Evolutionary conservation across 2,329 filamentous ascomycete species (phyloP).

Genomic region (Alternaria sp.): DNA sequence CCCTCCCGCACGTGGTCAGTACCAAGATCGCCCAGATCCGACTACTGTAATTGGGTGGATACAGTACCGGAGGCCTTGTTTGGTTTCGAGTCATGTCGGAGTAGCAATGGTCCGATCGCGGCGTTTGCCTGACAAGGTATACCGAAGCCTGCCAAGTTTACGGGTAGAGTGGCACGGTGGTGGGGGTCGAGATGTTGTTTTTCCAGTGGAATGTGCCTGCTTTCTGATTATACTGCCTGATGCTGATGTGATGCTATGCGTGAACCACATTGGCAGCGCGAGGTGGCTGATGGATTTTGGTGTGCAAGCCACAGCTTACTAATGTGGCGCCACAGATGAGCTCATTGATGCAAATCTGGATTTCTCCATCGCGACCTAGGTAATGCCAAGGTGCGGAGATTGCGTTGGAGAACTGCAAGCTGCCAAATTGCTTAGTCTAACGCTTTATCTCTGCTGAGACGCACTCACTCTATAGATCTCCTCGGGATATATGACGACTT

Average conservation of each 20-base stretch:
- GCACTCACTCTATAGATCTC: no score
- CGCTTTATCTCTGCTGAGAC: no score
- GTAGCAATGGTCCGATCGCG: not conserved
- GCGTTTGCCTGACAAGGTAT: not conserved
- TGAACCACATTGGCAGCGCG: not conserved
- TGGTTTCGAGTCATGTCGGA: not conserved
- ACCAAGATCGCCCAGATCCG: not conserved
- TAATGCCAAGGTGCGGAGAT: no score
- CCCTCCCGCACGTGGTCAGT: not conserved
- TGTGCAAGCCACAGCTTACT: not conserved
- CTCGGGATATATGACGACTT: no score
- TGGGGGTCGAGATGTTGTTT: not conserved
- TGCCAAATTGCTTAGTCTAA: no score
- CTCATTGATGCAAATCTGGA: no score
- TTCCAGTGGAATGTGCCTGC: not conserved
- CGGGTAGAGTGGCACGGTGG: not conserved
- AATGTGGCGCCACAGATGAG: not conserved
- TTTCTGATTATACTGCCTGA: not conserved
- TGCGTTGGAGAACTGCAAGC: no score
- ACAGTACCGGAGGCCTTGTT: not conserved
- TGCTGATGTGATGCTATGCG: not conserved
- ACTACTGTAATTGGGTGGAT: not conserved
- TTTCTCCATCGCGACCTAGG: no score
- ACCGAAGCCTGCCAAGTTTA: not conserved
- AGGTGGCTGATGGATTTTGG: not conserved